Evolutionary conservation across 2,329 filamentous ascomycete species (phyloP), one percentile per base, ranked within the genome.

Genomic region (Cordyceps militaris): DNA sequence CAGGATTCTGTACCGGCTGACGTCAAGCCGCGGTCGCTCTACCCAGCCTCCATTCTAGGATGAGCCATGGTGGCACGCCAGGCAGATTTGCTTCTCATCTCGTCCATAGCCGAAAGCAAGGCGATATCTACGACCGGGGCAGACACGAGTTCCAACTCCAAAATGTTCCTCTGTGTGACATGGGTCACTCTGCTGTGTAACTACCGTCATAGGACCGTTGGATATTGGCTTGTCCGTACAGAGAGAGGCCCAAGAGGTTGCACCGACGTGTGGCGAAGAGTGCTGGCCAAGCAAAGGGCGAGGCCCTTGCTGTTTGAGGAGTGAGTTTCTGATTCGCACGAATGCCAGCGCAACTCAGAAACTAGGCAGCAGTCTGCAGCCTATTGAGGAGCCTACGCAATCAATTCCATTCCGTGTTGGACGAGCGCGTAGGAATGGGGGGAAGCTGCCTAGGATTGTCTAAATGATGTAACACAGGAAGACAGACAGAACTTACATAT

Each of bases 11-110:
- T 16, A 0, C 60, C 64, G 2, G 60, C 52, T 1, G 66, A 72
- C 6, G 65, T 72, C 0, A 82, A 80, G 49, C 81, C 84, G 0
- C 69, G 79, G 3, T 90, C 86, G 0, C 71, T 89, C 1, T 86
- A 90, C 61, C 87, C 88, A 0, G 79, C 84, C 0, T 76, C 79
- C 0, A 83, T 92, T 3, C 71, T 92, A 0, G 85, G 85, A 0
- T 74, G 80, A 19, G 78, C 75, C 3, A 93, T 93, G 88, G 81
- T 87, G 0, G 83, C 88, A 0, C 78, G 88, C n/a, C n/a, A n/a
- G 88, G 89, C 0, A 94, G 67, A 89, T 93, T 34, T 88, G 88
- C 0, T 91, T 61, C 69, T 93, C 44, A 89, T 94, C 60, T 84
- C 85, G 1, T 83, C 85, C 0, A 69, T 91, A 0, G 86, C 86